A percentile compares a stretch with the other conserved stretches of the same genome.
Conservation (phyloP, 805 yeast species). For the Yarrowia phangngaensis region DNA sequence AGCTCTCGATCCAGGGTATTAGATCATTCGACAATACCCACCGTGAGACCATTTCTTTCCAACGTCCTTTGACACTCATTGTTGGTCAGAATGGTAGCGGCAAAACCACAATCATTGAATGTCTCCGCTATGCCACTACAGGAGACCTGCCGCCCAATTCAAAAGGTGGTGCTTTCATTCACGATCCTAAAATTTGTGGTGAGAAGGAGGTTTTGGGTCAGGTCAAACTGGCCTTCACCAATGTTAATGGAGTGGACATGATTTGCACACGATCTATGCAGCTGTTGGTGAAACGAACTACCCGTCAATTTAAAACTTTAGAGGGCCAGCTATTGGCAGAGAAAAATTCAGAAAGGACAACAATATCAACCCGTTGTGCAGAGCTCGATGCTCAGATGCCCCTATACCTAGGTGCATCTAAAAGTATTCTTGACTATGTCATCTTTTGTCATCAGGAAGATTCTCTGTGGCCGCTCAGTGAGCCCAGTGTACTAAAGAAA, state of each 20-base stretch:
- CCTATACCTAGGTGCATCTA: slow-evolving; percentile 77
- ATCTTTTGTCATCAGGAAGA: slow-evolving; percentile 98
- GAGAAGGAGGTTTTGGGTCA: slow-evolving; percentile 81
- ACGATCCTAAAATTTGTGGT: slow-evolving; percentile 72
- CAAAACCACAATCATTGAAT: slow-evolving; percentile 92
- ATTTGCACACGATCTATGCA: slow-evolving; percentile 83
- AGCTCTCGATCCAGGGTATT: slow-evolving; percentile 78
- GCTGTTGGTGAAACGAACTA: slow-evolving; percentile 57
- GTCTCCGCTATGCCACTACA: slow-evolving; percentile 88
- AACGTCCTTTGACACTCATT: slow-evolving; percentile 83
- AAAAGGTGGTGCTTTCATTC: slow-evolving; percentile 92
- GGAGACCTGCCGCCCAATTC: slow-evolving; percentile 95
- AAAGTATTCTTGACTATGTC: slow-evolving; percentile 83
- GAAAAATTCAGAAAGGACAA: slow-evolving; percentile 57
- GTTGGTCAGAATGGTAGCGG: slow-evolving; percentile 98
- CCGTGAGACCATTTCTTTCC: slow-evolving; percentile 83
- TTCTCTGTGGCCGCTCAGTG: slow-evolving; percentile 92
- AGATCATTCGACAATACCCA: slow-evolving; percentile 86
- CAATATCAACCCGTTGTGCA: slow-evolving; percentile 74
- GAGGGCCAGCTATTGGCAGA: slow-evolving; percentile 81
- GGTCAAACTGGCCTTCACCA: slow-evolving; percentile 78
- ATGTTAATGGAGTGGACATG: slow-evolving; percentile 70
- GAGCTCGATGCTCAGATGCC: slow-evolving; percentile 82
- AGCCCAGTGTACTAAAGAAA: slow-evolving; percentile 82
- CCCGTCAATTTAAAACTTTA: slow-evolving; percentile 77